phyloP scores from a whole-genome alignment of 2,329 filamentous ascomycete species.

The Beauveria medogensis region DNA sequence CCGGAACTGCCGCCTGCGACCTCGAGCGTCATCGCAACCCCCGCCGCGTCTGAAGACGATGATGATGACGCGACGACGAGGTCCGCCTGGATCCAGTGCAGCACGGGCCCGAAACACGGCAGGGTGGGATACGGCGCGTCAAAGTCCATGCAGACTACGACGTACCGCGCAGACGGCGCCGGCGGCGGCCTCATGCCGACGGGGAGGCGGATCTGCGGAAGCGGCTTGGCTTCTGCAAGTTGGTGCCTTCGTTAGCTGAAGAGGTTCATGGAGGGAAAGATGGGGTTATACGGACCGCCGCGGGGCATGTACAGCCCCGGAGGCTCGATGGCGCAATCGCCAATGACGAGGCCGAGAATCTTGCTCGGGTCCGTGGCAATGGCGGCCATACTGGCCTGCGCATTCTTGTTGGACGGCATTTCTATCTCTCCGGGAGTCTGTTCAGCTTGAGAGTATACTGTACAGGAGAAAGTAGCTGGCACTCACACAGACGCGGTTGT shows the following conservation, averaged over 20 bases:
- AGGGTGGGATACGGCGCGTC: constrained; percentile 38
- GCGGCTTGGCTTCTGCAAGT: not conserved
- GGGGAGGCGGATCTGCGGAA: not conserved
- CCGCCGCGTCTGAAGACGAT: not conserved
- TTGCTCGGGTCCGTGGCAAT: constrained; percentile 13
- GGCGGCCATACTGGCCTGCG: not conserved
- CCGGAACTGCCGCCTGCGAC: constrained; percentile 2
- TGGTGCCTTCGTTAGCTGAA: no score
- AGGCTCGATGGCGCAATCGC: constrained; percentile 11
- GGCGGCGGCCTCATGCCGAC: not conserved
- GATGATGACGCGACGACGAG: constrained; percentile 14
- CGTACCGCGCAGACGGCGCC: not conserved
- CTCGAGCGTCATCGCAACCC: not conserved
- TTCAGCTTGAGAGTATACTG: not conserved
- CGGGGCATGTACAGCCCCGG: constrained; percentile 13
- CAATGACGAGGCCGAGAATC: constrained; percentile 14
- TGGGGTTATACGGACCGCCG: not conserved
- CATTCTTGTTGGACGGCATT: constrained; percentile 4
- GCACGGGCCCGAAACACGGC: constrained; percentile 32
- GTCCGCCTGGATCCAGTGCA: constrained; percentile 40
- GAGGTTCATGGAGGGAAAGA: no score
- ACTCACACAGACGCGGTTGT: not conserved
- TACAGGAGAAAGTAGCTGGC: not conserved
- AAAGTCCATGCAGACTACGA: constrained; percentile 28
- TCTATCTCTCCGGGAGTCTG: not conserved